A percentile compares a stretch with the other conserved stretches of the same genome.
Conservation (phyloP, 495 filamentous ascomycete species). For the Hypoxylon trugodes region DNA sequence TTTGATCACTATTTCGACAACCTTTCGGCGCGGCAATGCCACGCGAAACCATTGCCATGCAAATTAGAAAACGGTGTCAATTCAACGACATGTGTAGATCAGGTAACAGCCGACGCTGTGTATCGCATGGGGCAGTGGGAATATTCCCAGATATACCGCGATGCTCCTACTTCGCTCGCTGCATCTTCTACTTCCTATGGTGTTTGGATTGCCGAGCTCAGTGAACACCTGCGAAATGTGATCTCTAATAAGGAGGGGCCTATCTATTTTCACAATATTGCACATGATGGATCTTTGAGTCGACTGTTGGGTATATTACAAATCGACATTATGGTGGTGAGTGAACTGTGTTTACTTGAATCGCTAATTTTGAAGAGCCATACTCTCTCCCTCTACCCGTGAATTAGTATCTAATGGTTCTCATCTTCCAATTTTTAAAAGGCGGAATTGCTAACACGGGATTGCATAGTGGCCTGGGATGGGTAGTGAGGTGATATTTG, state of each 20-base stretch:
- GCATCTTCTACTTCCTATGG: conserved; percentile 64
- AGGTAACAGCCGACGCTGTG: conserved; percentile 63
- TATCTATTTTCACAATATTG: conserved; percentile 71
- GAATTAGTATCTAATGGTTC: too few species aligned
- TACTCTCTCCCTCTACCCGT: too few species aligned
- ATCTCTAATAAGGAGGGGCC: conserved; percentile 48
- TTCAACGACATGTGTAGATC: conserved; percentile 62
- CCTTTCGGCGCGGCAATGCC: conserved; percentile 72
- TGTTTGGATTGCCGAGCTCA: conserved; percentile 71
- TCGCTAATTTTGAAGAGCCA: too few species aligned
- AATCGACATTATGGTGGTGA: conserved; percentile 66
- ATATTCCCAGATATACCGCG: conserved; percentile 74
- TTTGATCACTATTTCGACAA: conserved; percentile 82
- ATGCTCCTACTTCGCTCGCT: conserved; percentile 61
- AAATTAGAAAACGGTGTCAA: conserved; percentile 47
- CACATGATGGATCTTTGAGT: conserved; percentile 73
- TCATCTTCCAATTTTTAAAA: too few species aligned
- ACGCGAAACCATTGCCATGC: conserved; percentile 69
- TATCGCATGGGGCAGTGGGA: conserved; percentile 76
- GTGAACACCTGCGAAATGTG: conserved; percentile 61
- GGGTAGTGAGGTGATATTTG: conserved; percentile 74
- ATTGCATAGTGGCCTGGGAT: conserved; percentile 70
- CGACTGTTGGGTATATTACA: conserved; percentile 70
- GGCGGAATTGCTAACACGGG: conserved; percentile 2
- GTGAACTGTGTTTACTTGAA: not conserved